Base-by-base conservation (phyloP, 805 yeast genomes). In the Barnettozyma siamensis region DNA sequence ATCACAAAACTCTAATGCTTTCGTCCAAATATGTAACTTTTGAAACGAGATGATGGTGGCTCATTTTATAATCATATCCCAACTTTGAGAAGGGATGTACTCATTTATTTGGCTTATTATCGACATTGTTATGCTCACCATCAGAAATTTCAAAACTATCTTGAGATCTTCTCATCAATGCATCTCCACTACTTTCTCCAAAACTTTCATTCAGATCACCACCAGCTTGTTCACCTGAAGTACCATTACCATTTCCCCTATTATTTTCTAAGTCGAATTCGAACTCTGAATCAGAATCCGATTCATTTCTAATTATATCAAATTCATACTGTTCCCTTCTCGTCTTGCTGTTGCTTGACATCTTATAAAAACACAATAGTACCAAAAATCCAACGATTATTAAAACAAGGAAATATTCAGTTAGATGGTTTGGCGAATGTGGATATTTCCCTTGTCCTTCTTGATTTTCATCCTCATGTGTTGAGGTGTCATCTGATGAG, bases 251-350 rank as follows among this genome's bases (percentile, higher is more conserved):
- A 20, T 18, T 26, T 26, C 16, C 82, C 16, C 80, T 83, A 27
- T 23, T 28, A 23, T 18, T 26, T 11, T 34, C 43, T 19, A 41
- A 12, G 18, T 43, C 46, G 15, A 43, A 37, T 34, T 84, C 84
- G 35, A 83, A 78, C 55, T 84, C 94, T 55, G 84, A 81, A 56
- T 84, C 93, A 53, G 75, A 80, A 41, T 78, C 77, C 31, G 53
- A 82, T 76, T 63, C 88, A 65, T 56, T 83, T 62, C 57, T 50
- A 20, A 57, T 57, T 26, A 57, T 57, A 39, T 57, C 61, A 42
- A 57, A 57, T 41, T 57, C 61, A 29, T 57, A 57, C 35, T 60
- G 64, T 40, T 73, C 62, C 45, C 61, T 54, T 48, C 66, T 63
- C 45, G 67, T 72, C 46, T 71, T 69, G 7, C 62, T 68, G 35